Evolutionary conservation across 2,329 filamentous ascomycete genomes (phyloP).

Genomic region (Neofusicoccum umdonicola): DNA sequence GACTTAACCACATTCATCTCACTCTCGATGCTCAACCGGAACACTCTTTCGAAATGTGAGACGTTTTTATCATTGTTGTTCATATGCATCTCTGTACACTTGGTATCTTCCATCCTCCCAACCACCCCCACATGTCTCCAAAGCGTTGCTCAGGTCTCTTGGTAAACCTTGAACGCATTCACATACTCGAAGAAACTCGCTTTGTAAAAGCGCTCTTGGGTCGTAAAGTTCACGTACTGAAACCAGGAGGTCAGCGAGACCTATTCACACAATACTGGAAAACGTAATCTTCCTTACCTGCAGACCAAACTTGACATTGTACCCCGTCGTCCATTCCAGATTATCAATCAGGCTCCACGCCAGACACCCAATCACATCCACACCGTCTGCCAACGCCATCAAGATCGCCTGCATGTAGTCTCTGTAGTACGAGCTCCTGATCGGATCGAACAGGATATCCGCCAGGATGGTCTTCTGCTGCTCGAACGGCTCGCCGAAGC

Average conservation of each 20-base stretch:
- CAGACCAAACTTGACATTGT: conserved; percentile 32
- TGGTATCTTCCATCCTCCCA: no score
- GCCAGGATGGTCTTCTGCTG: conserved; percentile 27
- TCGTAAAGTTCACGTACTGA: conserved; percentile 38
- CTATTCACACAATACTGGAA: no score
- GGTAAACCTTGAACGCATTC: conserved; percentile 30
- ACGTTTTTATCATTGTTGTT: no score
- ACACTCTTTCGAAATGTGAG: no score
- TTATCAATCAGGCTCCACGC: conserved; percentile 41
- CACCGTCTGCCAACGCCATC: conserved; percentile 33
- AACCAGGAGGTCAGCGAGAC: no score
- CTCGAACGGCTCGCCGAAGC: conserved; percentile 39
- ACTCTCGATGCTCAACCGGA: no score
- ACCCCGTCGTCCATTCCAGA: conserved; percentile 35
- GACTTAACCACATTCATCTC: no score
- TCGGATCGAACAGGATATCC: conserved; percentile 31
- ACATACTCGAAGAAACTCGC: conserved; percentile 39
- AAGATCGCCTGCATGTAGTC: conserved; percentile 35
- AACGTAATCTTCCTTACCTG: no score
- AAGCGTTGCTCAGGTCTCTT: conserved; percentile 19
- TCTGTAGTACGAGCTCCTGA: conserved; percentile 31
- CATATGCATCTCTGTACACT: no score
- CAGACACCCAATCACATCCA: conserved; percentile 35
- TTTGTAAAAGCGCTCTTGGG: conserved; percentile 37
- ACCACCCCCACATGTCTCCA: neutral